Conservation (phyloP, 208 protist species). For the Blechomonas ayalai region DNA sequence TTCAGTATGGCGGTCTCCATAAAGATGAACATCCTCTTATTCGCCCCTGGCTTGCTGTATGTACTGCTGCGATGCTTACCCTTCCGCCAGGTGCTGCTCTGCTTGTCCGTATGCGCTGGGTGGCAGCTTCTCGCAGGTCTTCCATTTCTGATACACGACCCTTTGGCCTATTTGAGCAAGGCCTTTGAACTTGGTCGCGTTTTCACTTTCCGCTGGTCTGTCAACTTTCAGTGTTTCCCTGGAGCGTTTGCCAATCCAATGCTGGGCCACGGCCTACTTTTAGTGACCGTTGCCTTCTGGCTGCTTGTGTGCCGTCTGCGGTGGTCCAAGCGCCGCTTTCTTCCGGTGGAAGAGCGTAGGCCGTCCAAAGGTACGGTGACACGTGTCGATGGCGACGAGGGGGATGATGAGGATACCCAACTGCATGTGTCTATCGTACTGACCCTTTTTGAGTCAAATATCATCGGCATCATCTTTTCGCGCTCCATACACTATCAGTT, state of each 20-base stretch:
- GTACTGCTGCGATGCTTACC: slow-evolving; percentile 45
- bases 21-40: slow-evolving; percentile 96
- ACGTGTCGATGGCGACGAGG: slow-evolving; percentile 1
- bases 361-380: neutral
- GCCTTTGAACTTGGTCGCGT: slow-evolving; percentile 63
- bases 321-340: slow-evolving; percentile 29
- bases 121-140: slow-evolving; percentile 57
- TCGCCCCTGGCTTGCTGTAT: slow-evolving; percentile 81
- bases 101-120: slow-evolving; percentile 31
- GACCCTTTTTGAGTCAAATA: slow-evolving; percentile 85
- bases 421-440: slow-evolving; percentile 26
- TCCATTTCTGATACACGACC: slow-evolving; percentile 54
- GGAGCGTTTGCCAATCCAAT: slow-evolving; percentile 33
- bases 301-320: slow-evolving; percentile 40
- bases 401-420: slow-evolving; percentile 12
- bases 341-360: slow-evolving; percentile 8
- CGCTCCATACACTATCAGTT: slow-evolving; percentile 94
- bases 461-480: slow-evolving; percentile 84
- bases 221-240: slow-evolving; percentile 76
- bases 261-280: slow-evolving; percentile 36
- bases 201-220: slow-evolving; percentile 61
- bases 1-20: slow-evolving; percentile 88
- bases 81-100: slow-evolving; percentile 46
- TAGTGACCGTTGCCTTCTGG: slow-evolving; percentile 38
- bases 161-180: slow-evolving; percentile 33